A percentile compares a stretch with the other conserved stretches of the same genome.
Conservation (phyloP, 2,329 filamentous ascomycete genomes). For the Aspergillus brasiliensis region DNA sequence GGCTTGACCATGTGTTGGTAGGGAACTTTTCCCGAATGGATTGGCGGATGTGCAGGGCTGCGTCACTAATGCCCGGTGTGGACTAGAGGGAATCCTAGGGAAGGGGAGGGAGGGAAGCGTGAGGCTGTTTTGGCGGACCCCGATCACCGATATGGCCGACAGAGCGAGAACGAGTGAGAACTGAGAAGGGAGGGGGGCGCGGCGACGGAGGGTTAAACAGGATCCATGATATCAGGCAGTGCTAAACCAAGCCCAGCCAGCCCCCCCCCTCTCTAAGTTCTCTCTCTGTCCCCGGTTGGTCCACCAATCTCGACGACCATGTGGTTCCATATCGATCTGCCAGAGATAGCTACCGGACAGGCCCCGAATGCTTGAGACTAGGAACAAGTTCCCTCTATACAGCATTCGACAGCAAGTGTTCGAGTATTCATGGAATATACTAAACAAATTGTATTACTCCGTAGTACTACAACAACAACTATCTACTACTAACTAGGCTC, state of each 20-base stretch:
- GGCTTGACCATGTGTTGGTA: constrained; percentile 28
- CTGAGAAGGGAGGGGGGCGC: constrained; percentile 5
- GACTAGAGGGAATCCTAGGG: constrained; percentile 14
- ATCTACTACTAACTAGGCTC: neutral
- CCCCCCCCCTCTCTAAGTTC: neutral
- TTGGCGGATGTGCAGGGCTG: constrained; percentile 23
- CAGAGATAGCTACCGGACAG: neutral
- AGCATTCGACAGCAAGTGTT: neutral
- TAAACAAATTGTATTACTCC: no score
- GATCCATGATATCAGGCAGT: constrained; percentile 14
- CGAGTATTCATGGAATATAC: no score
- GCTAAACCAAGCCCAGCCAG: constrained; percentile 10
- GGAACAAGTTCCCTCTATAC: neutral
- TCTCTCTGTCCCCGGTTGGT: neutral
- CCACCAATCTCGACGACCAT: constrained; percentile 14
- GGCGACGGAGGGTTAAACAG: constrained; percentile 3
- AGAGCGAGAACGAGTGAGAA: no score
- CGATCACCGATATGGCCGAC: constrained; percentile 24
- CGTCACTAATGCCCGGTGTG: constrained; percentile 21
- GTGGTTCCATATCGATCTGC: constrained; percentile 15
- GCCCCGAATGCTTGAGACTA: neutral
- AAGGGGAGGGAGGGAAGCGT: neutral
- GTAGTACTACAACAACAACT: no score
- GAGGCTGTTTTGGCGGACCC: constrained; percentile 26
- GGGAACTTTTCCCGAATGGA: constrained; percentile 28